Base-by-base conservation (phyloP, 2,329 filamentous ascomycete genomes). In the Fusarium falciforme region DNA sequence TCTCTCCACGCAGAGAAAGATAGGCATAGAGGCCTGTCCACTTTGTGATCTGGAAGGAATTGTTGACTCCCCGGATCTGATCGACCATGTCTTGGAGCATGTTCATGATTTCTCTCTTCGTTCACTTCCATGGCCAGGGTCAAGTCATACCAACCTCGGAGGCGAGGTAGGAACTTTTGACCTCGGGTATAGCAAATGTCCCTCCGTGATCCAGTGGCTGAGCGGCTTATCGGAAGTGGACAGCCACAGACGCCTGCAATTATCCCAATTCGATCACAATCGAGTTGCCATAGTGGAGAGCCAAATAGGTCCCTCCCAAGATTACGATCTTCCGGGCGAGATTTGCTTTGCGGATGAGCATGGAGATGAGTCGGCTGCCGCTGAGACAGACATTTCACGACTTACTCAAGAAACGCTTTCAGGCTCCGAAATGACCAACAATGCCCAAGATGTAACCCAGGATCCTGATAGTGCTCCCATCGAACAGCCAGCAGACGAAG, bases 161-260 rank as follows among this genome's bases (percentile, higher is more conserved):
- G 33, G 22, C 0, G 54, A 58, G 6, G 54, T 58, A 2, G 54
- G 33, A 20, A 27, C 54, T 7, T 58, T 25, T n/a, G 33, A 58
- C 22, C 12, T 29, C 4, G 5, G 6, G 7, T 3, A 36, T 11
- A 20, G 22, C 33, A 58, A n/a, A 9, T n/a, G 9, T 12, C 6
- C 33, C 8, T 38, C 54, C 1, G 8, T 58, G 0, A n/a, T 25
- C 31, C 14, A 27, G 14, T 58, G 54, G 54, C 22, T 58, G 16
- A 17, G 8, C 0, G 20, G 9, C 0, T 2, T 35, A 10, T 7
- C 33, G 22, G 20, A n/a, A n/a, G n/a, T n/a, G n/a, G n/a, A n/a
- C n/a, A n/a, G 33, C 14, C 14, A 12, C 16, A 11, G 1, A 2
- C 6, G 14, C 7, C 5, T 38, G 3, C 33, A 58, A 12, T 8